These are phyloP conservation scores for Xylaria venustula DNA, from an alignment of 495 filamentous ascomycete genomes.

Conservation along the genomic window DNA sequence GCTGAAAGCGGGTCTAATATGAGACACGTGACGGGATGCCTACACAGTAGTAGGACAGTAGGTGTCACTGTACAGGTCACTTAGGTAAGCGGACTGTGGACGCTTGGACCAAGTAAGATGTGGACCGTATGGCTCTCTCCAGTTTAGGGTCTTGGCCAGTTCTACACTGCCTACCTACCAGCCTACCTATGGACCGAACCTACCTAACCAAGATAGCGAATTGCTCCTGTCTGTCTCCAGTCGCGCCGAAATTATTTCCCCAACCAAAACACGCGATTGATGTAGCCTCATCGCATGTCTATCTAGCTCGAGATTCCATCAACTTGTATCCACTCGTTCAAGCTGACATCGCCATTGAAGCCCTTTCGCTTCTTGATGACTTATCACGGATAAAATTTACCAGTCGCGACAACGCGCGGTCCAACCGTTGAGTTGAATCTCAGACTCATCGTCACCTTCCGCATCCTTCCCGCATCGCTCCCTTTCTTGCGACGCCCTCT, in stretches of 20 bases:
- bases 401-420: slow-evolving; percentile 21
- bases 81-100: too few species aligned
- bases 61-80: too few species aligned
- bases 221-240: slow-evolving; percentile 12
- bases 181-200: too few species aligned
- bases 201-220: too few species aligned
- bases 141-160: too few species aligned
- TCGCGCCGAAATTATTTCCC: slow-evolving; percentile 38
- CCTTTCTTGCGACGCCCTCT: too few species aligned
- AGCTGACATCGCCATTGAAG: slow-evolving; percentile 16
- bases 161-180: neutral
- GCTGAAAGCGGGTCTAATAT: neutral
- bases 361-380: slow-evolving; percentile 16
- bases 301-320: slow-evolving; percentile 12
- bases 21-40: neutral
- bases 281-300: slow-evolving; percentile 20
- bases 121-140: too few species aligned
- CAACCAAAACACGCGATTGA: slow-evolving; percentile 37
- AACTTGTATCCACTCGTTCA: slow-evolving; percentile 17
- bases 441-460: neutral
- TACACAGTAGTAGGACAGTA: neutral
- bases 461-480: too few species aligned
- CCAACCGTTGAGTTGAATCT: neutral
- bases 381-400: slow-evolving; percentile 11
- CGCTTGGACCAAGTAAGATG: neutral